These are phyloP conservation scores for Salix viminalis DNA, from an alignment of 345 rosid species.

Conservation along the genomic window DNA sequence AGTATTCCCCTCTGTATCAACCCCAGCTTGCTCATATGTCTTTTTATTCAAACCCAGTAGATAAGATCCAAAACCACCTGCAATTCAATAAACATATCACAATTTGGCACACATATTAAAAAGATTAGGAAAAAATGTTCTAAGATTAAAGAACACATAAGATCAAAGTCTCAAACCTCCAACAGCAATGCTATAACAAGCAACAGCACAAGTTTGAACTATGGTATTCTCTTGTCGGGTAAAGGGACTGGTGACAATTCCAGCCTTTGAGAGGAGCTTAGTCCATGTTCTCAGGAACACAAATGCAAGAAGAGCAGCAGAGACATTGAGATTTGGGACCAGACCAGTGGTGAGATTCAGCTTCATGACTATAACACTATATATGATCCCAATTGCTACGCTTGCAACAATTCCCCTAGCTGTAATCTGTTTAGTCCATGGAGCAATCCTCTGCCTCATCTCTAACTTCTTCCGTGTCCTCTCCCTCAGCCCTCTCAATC, in stretches of 20 bases:
- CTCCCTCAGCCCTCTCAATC: constrained; percentile 26
- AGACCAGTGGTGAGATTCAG: constrained; percentile 87
- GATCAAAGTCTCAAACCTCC: constrained; percentile 48
- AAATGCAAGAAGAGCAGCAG: constrained; percentile 82
- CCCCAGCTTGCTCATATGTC: constrained; percentile 67
- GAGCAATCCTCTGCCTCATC: constrained; percentile 49
- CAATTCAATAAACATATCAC: neutral
- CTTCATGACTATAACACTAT: constrained; percentile 84
- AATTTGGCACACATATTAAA: too few species aligned
- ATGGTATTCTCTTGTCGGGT: constrained; percentile 89
- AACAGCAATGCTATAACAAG: constrained; percentile 85
- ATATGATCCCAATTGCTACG: constrained; percentile 59
- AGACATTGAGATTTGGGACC: constrained; percentile 93
- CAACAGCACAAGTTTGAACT: constrained; percentile 51
- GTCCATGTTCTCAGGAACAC: constrained; percentile 78
- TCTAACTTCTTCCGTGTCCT: constrained; percentile 34
- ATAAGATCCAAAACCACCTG: constrained; percentile 97
- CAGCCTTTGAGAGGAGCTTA: constrained; percentile 67
- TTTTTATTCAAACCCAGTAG: constrained; percentile 64
- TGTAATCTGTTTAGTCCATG: constrained; percentile 86
- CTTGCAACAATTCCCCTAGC: constrained; percentile 68
- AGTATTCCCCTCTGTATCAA: constrained; percentile 59
- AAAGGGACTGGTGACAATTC: constrained; percentile 62
- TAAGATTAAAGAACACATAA: neutral
- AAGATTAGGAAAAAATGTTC: neutral